Percentiles rank a stretch among this genome's conserved stretches.
These are phyloP conservation scores for Fragaria nilgerrensis DNA, from an alignment of 306 rosid species.

Conservation along the genomic window DNA sequence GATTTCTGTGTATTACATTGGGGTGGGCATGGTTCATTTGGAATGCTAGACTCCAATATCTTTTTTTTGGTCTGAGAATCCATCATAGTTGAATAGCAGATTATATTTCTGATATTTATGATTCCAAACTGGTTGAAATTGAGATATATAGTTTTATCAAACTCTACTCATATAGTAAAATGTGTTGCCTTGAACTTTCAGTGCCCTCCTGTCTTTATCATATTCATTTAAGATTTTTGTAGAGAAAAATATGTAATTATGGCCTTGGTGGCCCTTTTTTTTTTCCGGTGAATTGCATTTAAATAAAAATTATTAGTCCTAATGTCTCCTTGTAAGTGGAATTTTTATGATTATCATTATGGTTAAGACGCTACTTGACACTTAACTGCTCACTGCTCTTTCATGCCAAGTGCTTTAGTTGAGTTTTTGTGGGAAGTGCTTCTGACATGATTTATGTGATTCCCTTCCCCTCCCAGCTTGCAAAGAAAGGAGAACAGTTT, in stretches of 20 bases:
- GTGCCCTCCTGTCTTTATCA: not conserved
- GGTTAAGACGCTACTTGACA: not conserved
- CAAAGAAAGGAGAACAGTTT: conserved; percentile 77
- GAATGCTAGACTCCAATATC: not conserved
- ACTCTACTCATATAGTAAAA: not conserved
- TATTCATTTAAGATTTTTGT: not conserved
- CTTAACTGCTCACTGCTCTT: too few relatives aligned
- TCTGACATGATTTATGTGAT: conserved; percentile 16
- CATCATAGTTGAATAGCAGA: not conserved
- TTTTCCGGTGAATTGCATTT: not conserved
- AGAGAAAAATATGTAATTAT: not conserved
- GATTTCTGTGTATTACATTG: not conserved
- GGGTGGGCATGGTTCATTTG: conserved; percentile 5
- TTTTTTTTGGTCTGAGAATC: not conserved
- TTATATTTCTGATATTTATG: not conserved
- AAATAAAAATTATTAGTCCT: not conserved
- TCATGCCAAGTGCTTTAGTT: not conserved
- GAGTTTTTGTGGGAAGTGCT: not conserved
- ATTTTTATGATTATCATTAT: not conserved
- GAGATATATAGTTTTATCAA: not conserved
- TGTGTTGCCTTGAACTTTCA: not conserved
- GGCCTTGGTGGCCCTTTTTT: not conserved
- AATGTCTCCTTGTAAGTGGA: not conserved
- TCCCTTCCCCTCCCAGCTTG: conserved; percentile 49
- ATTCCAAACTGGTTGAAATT: not conserved